These are phyloP conservation scores for Flaveria bidentis DNA, from an alignment of 129 eudicot species.

Conservation along the genomic window DNA sequence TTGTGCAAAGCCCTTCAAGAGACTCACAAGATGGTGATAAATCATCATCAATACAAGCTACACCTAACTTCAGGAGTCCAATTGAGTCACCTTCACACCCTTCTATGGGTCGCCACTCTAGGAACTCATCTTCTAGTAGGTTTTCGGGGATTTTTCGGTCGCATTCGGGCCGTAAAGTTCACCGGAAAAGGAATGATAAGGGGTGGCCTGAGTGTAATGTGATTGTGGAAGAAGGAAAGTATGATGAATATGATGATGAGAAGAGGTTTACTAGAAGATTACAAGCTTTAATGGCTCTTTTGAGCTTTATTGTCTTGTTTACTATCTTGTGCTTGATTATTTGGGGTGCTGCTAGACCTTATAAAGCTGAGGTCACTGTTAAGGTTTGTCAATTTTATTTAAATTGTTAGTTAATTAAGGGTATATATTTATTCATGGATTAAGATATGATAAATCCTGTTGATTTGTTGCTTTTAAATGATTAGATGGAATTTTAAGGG, in stretches of 20 bases:
- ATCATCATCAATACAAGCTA: constrained; percentile 82
- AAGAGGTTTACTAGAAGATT: constrained; percentile 55
- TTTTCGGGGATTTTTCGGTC: constrained; percentile 97
- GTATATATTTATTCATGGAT: neutral
- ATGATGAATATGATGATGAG: constrained; percentile 78
- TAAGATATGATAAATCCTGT: neutral
- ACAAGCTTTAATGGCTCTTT: constrained; percentile 69
- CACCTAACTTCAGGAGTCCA: constrained; percentile 82
- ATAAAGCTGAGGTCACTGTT: constrained; percentile 65
- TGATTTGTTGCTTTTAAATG: no score
- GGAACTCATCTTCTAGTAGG: constrained; percentile 93
- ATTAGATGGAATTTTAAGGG: no score
- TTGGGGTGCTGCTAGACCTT: constrained; percentile 92
- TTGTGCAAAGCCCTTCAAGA: constrained; percentile 95
- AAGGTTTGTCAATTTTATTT: constrained; percentile 51
- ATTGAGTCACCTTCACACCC: constrained; percentile 97
- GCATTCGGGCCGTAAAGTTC: constrained; percentile 79
- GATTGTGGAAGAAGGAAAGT: constrained; percentile 88
- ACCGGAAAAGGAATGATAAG: constrained; percentile 81
- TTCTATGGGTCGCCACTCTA: constrained; percentile 84
- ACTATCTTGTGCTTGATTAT: constrained; percentile 84
- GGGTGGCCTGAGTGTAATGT: constrained; percentile 99
- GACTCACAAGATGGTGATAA: constrained; percentile 99
- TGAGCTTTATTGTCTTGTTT: constrained; percentile 63
- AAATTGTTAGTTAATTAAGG: neutral